These are phyloP conservation scores for Barnettozyma populi DNA, from an alignment of 805 yeast species.

Conservation along the genomic window DNA sequence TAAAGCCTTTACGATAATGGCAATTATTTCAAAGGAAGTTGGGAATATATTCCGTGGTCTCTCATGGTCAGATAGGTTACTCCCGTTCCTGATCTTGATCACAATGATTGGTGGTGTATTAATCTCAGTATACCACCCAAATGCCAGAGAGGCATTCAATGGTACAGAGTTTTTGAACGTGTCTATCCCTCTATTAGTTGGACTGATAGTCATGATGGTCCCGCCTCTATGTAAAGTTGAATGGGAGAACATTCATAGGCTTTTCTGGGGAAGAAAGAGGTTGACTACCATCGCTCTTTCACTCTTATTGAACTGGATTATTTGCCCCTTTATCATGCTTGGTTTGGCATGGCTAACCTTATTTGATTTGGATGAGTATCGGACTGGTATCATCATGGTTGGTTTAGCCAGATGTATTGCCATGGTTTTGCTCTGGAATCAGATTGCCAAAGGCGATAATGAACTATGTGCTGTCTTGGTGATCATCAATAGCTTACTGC, in stretches of 20 bases:
- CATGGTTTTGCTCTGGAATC: slow-evolving; percentile 57
- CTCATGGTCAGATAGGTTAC: slow-evolving; percentile 30
- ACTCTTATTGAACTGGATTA: slow-evolving; percentile 46
- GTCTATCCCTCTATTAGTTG: slow-evolving; percentile 42
- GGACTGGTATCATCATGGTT: slow-evolving; percentile 53
- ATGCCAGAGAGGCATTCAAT: slow-evolving; percentile 31
- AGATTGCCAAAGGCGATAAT: slow-evolving; percentile 47
- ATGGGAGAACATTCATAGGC: slow-evolving; percentile 38
- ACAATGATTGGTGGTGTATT: slow-evolving; percentile 35
- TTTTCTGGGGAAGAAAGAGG: slow-evolving; percentile 1
- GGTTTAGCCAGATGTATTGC: slow-evolving; percentile 59
- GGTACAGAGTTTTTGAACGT: slow-evolving; percentile 34
- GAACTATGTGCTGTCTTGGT: slow-evolving; percentile 49
- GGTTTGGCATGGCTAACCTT: slow-evolving; percentile 49
- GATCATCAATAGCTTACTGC: slow-evolving; percentile 44
- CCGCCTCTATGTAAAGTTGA: slow-evolving; percentile 52
- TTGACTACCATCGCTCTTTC: slow-evolving; percentile 24
- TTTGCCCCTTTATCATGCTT: slow-evolving; percentile 52
- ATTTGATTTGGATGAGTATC: slow-evolving; percentile 41
- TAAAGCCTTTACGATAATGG: neutral
- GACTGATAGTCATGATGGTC: slow-evolving; percentile 50
- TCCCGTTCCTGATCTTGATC: slow-evolving; percentile 32
- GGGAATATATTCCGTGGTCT: slow-evolving; percentile 3
- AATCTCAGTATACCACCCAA: slow-evolving; percentile 37
- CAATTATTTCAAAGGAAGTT: neutral